These are phyloP conservation scores for Schizochytrium sp. DNA, from an alignment of 108 stramenopile genomes.

Conservation along the genomic window DNA sequence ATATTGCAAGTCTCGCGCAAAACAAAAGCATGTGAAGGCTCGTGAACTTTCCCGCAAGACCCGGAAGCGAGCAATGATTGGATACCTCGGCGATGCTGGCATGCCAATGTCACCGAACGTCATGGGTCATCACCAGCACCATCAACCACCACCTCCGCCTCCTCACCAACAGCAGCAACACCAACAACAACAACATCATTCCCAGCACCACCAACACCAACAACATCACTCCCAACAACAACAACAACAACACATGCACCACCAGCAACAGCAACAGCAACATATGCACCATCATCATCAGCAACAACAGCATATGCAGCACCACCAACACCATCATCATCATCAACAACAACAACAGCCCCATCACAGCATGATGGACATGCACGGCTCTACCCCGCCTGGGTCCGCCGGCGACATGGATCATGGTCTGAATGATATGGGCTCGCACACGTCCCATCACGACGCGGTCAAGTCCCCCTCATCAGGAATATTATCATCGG, in stretches of 20 bases:
- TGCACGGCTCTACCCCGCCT: not conserved
- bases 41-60: not conserved
- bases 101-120: not conserved
- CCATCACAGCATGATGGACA: not conserved
- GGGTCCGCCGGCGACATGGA: not conserved
- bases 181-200: not conserved
- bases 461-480: not conserved
- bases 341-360: not conserved
- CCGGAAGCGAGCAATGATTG: constrained; percentile 18
- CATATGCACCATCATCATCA: not conserved
- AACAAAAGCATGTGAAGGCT: constrained; percentile 31
- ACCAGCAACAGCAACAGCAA: not conserved
- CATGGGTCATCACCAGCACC: not conserved
- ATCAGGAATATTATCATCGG: not conserved
- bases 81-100: not conserved
- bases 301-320: constrained; percentile 12
- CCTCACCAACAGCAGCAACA: not conserved
- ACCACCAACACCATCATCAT: not conserved
- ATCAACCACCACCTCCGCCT: not conserved
- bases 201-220: not conserved
- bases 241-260: not conserved
- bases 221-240: not conserved
- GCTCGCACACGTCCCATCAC: not conserved
- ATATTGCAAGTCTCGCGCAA: constrained; percentile 51
- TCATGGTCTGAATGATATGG: not conserved